phyloP scores from a whole-genome alignment of 2,329 filamentous ascomycete species.

The Thelonectria discophora region DNA sequence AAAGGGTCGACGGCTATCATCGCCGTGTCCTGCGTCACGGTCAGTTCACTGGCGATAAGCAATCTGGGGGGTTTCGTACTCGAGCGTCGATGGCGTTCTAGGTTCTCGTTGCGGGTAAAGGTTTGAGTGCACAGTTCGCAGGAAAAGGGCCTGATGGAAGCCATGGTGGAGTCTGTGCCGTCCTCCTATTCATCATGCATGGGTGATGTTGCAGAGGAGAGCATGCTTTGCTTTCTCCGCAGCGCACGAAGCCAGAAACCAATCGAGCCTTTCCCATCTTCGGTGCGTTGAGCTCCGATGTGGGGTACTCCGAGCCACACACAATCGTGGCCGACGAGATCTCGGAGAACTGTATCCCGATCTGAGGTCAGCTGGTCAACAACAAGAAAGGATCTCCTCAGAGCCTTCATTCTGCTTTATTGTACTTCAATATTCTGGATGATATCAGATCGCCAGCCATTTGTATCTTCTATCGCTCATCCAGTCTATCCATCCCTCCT shows the following conservation, averaged over 20 bases:
- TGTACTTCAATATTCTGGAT: too few species aligned
- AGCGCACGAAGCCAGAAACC: background rate
- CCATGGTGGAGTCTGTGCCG: background rate
- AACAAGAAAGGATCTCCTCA: too few species aligned
- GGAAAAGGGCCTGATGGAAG: slow-evolving; percentile 3
- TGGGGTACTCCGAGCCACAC: background rate
- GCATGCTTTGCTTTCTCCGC: too few species aligned
- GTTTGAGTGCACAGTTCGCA: slow-evolving; percentile 6
- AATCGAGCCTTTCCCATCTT: background rate
- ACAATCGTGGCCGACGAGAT: background rate
- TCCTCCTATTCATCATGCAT: too few species aligned
- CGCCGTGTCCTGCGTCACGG: slow-evolving; percentile 29
- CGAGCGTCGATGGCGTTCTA: slow-evolving; percentile 35
- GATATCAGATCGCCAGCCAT: too few species aligned
- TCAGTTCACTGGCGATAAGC: background rate
- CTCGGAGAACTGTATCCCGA: background rate
- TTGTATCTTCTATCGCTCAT: too few species aligned
- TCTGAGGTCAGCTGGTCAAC: background rate
- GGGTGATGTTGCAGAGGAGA: too few species aligned
- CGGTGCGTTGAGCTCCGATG: background rate
- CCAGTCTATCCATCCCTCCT: too few species aligned
- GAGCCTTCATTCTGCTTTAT: too few species aligned
- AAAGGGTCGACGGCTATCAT: slow-evolving; percentile 30
- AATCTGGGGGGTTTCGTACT: slow-evolving; percentile 15
- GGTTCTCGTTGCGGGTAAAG: slow-evolving; percentile 29